A percentile compares a stretch with the other conserved stretches of the same genome.
phyloP scores from a whole-genome alignment of 2,329 filamentous ascomycete species.

The Fusarium pseudonygamai region DNA sequence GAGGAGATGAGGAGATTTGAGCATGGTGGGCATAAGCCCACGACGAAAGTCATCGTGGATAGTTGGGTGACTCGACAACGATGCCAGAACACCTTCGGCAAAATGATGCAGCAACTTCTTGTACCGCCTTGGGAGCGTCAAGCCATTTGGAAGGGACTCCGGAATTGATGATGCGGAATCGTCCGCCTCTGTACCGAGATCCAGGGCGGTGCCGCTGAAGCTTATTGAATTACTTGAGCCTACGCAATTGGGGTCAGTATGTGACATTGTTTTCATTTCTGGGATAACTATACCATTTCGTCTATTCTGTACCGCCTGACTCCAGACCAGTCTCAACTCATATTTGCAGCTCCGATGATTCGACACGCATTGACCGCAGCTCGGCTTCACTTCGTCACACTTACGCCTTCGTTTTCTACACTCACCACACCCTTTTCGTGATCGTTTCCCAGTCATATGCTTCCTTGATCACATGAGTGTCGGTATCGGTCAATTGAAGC shows the following conservation, averaged over 20 bases:
- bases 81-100: conserved; percentile 39
- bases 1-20: conserved; percentile 42
- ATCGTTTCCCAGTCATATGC: conserved; percentile 39
- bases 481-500: background rate
- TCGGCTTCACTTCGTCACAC: conserved; percentile 43
- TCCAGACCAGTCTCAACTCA: conserved; percentile 41
- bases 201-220: background rate
- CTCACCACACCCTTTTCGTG: conserved; percentile 44
- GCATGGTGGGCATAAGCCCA: conserved; percentile 39
- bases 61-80: conserved; percentile 40
- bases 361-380: conserved; percentile 34
- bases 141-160: conserved; percentile 36
- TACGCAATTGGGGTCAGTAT: fast-evolving
- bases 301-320: background rate
- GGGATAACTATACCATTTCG: background rate
- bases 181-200: background rate
- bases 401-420: conserved; percentile 43
- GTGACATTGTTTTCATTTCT: fast-evolving
- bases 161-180: conserved; percentile 8
- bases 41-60: conserved; percentile 41
- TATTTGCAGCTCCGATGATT: conserved; percentile 36
- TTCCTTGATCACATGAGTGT: background rate
- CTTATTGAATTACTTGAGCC: background rate
- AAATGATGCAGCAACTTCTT: conserved; percentile 40
- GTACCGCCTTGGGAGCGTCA: conserved; percentile 33